Conservation (phyloP, 2,329 filamentous ascomycete genomes). For the Alternaria sp. region DNA sequence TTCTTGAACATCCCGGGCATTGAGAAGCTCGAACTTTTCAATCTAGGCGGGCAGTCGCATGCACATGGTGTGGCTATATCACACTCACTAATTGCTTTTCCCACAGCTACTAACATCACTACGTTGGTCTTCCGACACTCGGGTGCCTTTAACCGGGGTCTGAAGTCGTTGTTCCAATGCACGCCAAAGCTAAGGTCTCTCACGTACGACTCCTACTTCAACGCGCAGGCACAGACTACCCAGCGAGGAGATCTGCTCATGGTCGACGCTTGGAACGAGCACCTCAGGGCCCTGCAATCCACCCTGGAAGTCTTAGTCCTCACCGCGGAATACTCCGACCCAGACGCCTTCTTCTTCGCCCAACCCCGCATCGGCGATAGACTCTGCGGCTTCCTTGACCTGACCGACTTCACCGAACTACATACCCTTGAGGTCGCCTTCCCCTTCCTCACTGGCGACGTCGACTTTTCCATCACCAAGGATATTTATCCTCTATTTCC, state of each 20-base stretch:
- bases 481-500: constrained; percentile 30
- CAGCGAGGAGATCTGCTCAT: constrained; percentile 16
- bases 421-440: constrained; percentile 34
- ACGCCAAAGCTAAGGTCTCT: constrained; percentile 30
- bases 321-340: constrained; percentile 30
- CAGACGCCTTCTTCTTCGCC: constrained; percentile 18
- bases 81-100: background rate
- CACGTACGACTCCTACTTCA: constrained; percentile 32
- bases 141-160: background rate
- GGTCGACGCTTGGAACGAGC: constrained; percentile 23
- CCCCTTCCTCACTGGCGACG: constrained; percentile 34
- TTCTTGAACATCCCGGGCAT: constrained; percentile 23
- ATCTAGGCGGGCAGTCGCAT: background rate
- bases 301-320: constrained; percentile 28
- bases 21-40: constrained; percentile 20
- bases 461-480: constrained; percentile 26
- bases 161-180: constrained; percentile 14
- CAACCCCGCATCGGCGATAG: constrained; percentile 26
- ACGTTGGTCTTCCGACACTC: constrained; percentile 29
- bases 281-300: constrained; percentile 10
- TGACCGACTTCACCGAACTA: constrained; percentile 26
- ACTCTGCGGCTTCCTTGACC: constrained; percentile 29
- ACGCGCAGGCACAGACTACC: constrained; percentile 8
- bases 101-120: constrained; percentile 23
- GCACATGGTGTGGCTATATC: background rate